A percentile compares a stretch with the other conserved stretches of the same genome.
Conservation (phyloP, 805 yeast species). For the Schizosaccharomyces cryophilus region DNA sequence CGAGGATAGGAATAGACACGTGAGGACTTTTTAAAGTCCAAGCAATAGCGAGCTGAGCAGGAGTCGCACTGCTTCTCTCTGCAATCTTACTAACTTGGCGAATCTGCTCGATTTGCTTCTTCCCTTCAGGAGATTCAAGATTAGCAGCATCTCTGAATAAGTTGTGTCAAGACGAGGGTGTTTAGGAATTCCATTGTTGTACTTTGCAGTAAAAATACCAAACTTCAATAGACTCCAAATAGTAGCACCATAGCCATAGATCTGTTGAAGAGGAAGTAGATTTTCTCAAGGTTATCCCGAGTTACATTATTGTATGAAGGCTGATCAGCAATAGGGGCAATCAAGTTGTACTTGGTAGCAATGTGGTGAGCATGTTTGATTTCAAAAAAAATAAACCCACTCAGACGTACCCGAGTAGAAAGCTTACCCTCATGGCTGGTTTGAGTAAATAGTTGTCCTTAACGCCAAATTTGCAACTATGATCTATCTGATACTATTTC, state of each 20-base stretch:
- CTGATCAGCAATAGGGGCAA: slow-evolving; percentile 15
- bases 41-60: slow-evolving; percentile 14
- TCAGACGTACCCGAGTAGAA: slow-evolving; percentile 15
- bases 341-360: slow-evolving; percentile 13
- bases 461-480: no score
- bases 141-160: slow-evolving; percentile 4
- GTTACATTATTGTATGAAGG: slow-evolving; percentile 11
- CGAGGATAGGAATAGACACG: slow-evolving; percentile 14
- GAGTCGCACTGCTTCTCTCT: slow-evolving; percentile 10
- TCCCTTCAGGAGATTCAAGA: slow-evolving; percentile 11
- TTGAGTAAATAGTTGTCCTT: no score
- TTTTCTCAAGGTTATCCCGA: slow-evolving; percentile 13
- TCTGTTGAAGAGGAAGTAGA: slow-evolving; percentile 12
- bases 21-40: slow-evolving; percentile 13
- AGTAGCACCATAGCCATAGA: slow-evolving; percentile 14
- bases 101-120: slow-evolving; percentile 10
- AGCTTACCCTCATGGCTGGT: no score
- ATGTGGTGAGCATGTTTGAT: slow-evolving; percentile 15
- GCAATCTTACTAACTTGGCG: slow-evolving; percentile 11
- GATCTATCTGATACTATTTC: no score
- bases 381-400: slow-evolving; percentile 14
- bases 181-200: slow-evolving; percentile 11
- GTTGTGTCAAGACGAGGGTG: slow-evolving; percentile 10
- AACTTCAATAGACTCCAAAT: slow-evolving; percentile 14
- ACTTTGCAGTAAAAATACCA: slow-evolving; percentile 15